Evolutionary conservation across 768 basidiomycete genomes (phyloP).

Genomic region (Kwoniella sp.): DNA sequence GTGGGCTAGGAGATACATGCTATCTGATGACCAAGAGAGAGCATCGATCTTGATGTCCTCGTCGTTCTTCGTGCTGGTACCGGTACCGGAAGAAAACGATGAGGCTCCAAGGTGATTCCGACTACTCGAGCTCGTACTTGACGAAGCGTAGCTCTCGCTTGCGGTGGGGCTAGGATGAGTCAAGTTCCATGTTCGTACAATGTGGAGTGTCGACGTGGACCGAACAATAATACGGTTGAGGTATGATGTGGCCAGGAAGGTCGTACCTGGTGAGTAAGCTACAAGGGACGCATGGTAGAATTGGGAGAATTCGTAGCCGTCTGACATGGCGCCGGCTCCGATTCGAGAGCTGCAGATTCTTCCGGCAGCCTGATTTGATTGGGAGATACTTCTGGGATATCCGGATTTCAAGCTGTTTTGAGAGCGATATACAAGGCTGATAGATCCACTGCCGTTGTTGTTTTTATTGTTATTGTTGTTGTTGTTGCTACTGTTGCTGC

Average conservation of each 20-base stretch:
- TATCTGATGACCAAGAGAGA: conserved; percentile 82
- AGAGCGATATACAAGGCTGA: background rate
- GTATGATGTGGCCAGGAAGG: conserved; percentile 79
- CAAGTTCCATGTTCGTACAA: conserved; percentile 81
- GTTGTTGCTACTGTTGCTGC: conserved; percentile 8
- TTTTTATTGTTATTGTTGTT: background rate
- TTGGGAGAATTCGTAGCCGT: conserved; percentile 50
- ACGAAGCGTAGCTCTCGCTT: no score
- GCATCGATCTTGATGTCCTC: conserved; percentile 66
- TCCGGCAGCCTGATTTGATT: no score
- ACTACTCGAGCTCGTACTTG: background rate
- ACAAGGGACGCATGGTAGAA: conserved; percentile 34
- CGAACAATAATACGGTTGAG: conserved; percentile 79
- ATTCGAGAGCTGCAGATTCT: no score
- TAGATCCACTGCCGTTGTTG: no score
- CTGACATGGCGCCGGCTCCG: conserved; percentile 19
- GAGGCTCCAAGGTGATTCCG: background rate
- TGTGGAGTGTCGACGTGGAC: conserved; percentile 78
- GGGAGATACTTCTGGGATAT: no score
- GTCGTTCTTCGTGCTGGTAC: no score
- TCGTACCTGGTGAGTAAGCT: conserved; percentile 79
- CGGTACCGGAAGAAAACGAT: background rate
- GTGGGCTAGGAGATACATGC: conserved; percentile 79
- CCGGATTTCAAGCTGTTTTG: no score
- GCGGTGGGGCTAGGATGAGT: conserved; percentile 6